A percentile compares a stretch with the other conserved stretches of the same genome.
Evolutionary conservation across 2,329 filamentous ascomycete species (phyloP).

Genomic region (Didymella lethalis): DNA sequence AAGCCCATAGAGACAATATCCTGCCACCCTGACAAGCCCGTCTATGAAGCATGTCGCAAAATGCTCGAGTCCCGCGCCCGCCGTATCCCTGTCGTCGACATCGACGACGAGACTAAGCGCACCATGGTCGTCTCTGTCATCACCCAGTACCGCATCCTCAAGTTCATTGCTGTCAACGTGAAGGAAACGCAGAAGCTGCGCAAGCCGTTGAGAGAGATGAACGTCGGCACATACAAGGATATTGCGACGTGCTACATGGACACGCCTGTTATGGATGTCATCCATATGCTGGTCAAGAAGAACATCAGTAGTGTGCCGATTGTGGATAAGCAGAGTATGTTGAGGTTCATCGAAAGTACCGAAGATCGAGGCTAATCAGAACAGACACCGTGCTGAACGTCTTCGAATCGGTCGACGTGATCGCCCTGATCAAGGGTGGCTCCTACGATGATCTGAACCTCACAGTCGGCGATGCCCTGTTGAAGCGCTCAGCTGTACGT

Average conservation of each 20-base stretch:
- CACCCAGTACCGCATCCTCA: constrained; percentile 97
- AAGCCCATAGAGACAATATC: constrained; percentile 92
- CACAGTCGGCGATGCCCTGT: constrained; percentile 86
- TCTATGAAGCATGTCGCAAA: constrained; percentile 93
- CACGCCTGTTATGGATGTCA: constrained; percentile 90
- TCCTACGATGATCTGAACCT: constrained; percentile 89
- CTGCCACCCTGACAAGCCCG: constrained; percentile 86
- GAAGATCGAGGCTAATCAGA: constrained; percentile 11
- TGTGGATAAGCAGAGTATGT: constrained; percentile 74
- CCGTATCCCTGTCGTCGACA: constrained; percentile 90
- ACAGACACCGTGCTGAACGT: constrained; percentile 83
- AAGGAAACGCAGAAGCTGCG: constrained; percentile 86
- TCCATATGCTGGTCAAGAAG: constrained; percentile 88
- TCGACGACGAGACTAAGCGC: constrained; percentile 90
- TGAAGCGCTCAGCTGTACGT: constrained; percentile 78
- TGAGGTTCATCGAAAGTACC: too few relatives aligned
- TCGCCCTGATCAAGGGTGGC: constrained; percentile 92
- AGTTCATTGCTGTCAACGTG: constrained; percentile 97
- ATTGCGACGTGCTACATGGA: constrained; percentile 87
- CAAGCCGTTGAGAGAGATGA: constrained; percentile 84
- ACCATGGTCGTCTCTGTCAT: constrained; percentile 96
- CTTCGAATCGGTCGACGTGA: constrained; percentile 97
- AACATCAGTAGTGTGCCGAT: constrained; percentile 97
- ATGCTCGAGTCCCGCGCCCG: constrained; percentile 95
- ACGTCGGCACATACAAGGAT: constrained; percentile 82